Evolutionary conservation across 306 rosid species (phyloP).

Genomic region (Argentina anserina): DNA sequence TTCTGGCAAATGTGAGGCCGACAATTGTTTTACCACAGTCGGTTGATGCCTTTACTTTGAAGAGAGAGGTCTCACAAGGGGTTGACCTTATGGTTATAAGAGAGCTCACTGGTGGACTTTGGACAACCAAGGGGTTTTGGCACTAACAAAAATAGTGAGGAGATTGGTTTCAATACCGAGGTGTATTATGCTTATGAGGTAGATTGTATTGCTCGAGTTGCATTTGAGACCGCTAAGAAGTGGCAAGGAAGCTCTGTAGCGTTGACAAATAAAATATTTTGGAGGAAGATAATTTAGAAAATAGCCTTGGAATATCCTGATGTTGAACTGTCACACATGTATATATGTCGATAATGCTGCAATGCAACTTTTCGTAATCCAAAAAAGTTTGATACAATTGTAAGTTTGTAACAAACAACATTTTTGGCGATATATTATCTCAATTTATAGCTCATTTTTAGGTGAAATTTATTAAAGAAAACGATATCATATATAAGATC

Average conservation of each 20-base stretch:
- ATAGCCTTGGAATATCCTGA: constrained; percentile 76
- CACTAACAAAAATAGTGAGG: constrained; percentile 64
- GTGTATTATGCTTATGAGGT: constrained; percentile 73
- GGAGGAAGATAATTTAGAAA: constrained; percentile 64
- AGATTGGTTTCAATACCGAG: constrained; percentile 84
- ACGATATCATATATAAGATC: too few species aligned
- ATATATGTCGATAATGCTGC: constrained; percentile 92
- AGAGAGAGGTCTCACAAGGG: constrained; percentile 80
- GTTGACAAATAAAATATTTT: constrained; percentile 93
- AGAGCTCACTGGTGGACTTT: constrained; percentile 95
- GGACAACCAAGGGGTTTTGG: constrained; percentile 87
- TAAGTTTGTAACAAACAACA: constrained; percentile 94
- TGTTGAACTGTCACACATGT: constrained; percentile 93
- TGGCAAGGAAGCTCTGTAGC: constrained; percentile 74
- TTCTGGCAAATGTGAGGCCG: too few species aligned
- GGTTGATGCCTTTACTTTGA: constrained; percentile 91
- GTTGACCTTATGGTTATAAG: constrained; percentile 91
- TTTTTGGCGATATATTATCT: constrained; percentile 91
- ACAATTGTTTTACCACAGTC: too few species aligned
- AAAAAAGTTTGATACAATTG: constrained; percentile 87
- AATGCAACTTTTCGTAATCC: constrained; percentile 92
- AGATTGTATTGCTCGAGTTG: constrained; percentile 86
- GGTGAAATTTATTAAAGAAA: too few species aligned
- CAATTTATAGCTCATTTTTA: too few species aligned
- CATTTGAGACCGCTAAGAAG: constrained; percentile 81